These are phyloP conservation scores for Hypoxylon sp. DNA, from an alignment of 2,329 filamentous ascomycete species.

Conservation along the genomic window DNA sequence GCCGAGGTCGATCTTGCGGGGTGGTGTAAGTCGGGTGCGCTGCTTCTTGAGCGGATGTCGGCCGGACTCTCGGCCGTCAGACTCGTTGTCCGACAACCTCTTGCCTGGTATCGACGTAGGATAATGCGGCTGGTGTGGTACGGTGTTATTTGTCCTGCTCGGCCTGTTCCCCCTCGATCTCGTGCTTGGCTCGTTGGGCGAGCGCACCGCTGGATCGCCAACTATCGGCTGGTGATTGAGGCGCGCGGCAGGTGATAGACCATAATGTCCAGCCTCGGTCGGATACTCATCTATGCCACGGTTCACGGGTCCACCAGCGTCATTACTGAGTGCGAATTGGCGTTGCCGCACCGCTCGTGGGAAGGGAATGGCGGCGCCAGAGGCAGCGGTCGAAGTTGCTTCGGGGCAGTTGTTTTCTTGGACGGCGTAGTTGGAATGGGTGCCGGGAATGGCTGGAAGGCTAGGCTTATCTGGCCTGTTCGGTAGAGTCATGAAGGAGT, in stretches of 20 bases:
- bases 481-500: conserved; percentile 46
- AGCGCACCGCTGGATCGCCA: conserved; percentile 27
- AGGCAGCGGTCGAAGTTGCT: conserved; percentile 26
- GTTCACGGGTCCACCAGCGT: conserved; percentile 34
- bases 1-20: conserved; percentile 55
- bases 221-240: conserved; percentile 32
- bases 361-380: conserved; percentile 30
- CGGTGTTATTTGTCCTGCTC: conserved; percentile 17
- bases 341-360: conserved; percentile 36
- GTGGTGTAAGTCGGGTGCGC: conserved; percentile 56
- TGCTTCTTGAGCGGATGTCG: conserved; percentile 54
- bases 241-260: conserved; percentile 39
- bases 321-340: conserved; percentile 36
- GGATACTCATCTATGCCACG: conserved; percentile 39
- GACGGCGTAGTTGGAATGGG: conserved; percentile 35
- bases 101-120: conserved; percentile 31
- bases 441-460: conserved; percentile 36
- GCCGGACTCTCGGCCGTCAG: conserved; percentile 29
- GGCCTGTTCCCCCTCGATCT: conserved; percentile 17
- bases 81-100: conserved; percentile 33
- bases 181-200: conserved; percentile 26
- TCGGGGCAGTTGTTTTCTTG: conserved; percentile 36
- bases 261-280: conserved; percentile 43
- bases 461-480: conserved; percentile 38
- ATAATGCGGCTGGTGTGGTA: conserved; percentile 31